Conservation (phyloP, 345 rosid genomes). For the Hevea brasiliensis region DNA sequence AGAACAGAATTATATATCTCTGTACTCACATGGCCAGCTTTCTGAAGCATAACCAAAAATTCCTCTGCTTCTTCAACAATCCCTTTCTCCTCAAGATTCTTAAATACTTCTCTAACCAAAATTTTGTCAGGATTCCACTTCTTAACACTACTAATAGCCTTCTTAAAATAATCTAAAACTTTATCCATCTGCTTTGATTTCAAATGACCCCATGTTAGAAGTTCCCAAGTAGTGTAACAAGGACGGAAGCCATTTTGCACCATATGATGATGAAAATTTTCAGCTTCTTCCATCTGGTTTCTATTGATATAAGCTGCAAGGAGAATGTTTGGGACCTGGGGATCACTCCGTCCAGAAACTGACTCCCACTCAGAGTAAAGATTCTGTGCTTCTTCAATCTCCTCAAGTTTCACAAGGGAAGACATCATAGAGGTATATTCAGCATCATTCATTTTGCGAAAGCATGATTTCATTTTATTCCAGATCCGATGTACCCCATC, state of each 20-base stretch:
- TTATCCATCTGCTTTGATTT: slow-evolving; percentile 48
- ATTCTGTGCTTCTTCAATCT: slow-evolving; percentile 59
- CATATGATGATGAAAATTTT: slow-evolving; percentile 46
- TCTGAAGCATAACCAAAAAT: slow-evolving; percentile 54
- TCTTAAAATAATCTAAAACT: slow-evolving; percentile 59
- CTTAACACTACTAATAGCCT: slow-evolving; percentile 63
- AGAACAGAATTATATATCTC: slow-evolving; percentile 66
- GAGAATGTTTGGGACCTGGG: slow-evolving; percentile 65
- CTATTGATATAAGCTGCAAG: slow-evolving; percentile 68
- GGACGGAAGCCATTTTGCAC: slow-evolving; percentile 55
- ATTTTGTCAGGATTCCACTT: slow-evolving; percentile 64
- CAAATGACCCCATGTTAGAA: slow-evolving; percentile 68
- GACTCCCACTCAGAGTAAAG: slow-evolving; percentile 80
- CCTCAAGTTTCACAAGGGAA: slow-evolving; percentile 67
- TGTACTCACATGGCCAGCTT: slow-evolving; percentile 63
- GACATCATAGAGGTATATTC: slow-evolving; percentile 77
- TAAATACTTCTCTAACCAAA: slow-evolving; percentile 45
- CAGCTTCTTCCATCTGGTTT: slow-evolving; percentile 53
- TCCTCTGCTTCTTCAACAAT: slow-evolving; percentile 66
- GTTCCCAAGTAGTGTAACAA: slow-evolving; percentile 82
- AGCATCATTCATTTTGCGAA: slow-evolving; percentile 66
- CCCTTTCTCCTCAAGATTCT: slow-evolving; percentile 57
- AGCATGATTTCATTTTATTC: slow-evolving; percentile 62
- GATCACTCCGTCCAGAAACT: slow-evolving; percentile 53
- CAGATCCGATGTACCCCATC: slow-evolving; percentile 62